Percentiles rank a stretch among this genome's conserved stretches.
These are phyloP conservation scores for Backusella mclennaniae DNA, from an alignment of 192 early-diverging fungal genomes.

Conservation along the genomic window DNA sequence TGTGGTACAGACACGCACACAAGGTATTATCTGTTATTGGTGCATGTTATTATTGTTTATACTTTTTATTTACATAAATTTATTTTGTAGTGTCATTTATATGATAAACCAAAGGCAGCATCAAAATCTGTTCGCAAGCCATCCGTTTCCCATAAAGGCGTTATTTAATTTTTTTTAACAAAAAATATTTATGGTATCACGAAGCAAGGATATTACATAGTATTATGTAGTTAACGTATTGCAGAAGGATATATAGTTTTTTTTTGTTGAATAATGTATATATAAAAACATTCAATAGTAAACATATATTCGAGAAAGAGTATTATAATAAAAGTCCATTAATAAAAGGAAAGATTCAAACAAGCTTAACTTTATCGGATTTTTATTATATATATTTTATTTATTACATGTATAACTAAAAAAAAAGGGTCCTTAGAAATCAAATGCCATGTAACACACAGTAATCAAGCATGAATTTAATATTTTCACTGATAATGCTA, in stretches of 20 bases:
- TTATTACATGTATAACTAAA: neutral
- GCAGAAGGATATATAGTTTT: neutral
- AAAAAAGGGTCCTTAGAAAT: neutral
- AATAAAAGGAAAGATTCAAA: neutral
- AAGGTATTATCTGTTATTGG: slow-evolving; percentile 40
- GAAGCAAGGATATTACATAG: neutral
- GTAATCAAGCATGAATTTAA: neutral
- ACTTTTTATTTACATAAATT: neutral
- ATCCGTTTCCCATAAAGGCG: neutral
- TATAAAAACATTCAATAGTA: neutral
- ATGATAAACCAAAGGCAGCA: slow-evolving; percentile 32
- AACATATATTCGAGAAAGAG: neutral
- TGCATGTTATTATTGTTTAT: neutral
- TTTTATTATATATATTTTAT: neutral
- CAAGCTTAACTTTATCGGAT: neutral
- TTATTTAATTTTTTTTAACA: slow-evolving; percentile 3
- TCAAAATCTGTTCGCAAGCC: neutral
- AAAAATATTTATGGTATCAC: neutral
- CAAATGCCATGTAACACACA: neutral
- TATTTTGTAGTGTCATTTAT: slow-evolving; percentile 34
- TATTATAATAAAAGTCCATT: neutral
- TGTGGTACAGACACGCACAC: slow-evolving; percentile 88
- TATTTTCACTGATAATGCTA: neutral
- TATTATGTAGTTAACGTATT: neutral
- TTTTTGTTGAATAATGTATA: slow-evolving; percentile 4